Evolutionary conservation across 192 early-diverging fungal species (phyloP), one percentile per base, ranked within the genome.

Genomic region (Mortierella alpina): DNA sequence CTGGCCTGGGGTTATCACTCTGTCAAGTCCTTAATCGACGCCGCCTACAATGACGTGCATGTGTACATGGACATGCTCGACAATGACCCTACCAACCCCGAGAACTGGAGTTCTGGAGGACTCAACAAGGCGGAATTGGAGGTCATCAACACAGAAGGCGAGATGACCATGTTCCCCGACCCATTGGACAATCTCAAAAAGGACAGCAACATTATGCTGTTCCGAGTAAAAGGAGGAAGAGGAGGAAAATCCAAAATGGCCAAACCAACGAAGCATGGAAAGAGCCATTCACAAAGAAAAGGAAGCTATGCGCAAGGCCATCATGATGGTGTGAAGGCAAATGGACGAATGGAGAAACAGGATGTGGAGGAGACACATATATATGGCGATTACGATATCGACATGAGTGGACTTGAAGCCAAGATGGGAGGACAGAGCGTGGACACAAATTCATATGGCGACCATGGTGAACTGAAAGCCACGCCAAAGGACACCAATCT

Each of bases 1-100:
- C 40, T 79, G 13, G 76, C 76, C 17, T 72, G 76, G 76, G 75
- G 76, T 11, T 79, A 79, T 42, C 76, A 79, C 31, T 79, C 76
- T 46, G 76, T 79, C n/a, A 59, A 72, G 23, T 4, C 51, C 1
- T 53, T 79, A 46, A 72, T 79, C 17, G 76, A 79, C 47, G 76
- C 76, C 14, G 55, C 69, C 3, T 79, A 79, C 20, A 11, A 51
- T 14, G 63, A 72, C 45, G 63, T 69, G 1, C 59, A 70, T 18
- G 58, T 79, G n/a, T 79, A 72, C 31, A 39, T 72, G 54, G 76
- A 79, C 23, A 79, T 79, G 76, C 64, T 72, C 22, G 76, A 71
- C 31, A 72, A 61, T 42, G 76, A 79, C 54, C 76, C 76, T 7
- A 54, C 59, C 2, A 72, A 79, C 47, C 76, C 69, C 2, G 23